phyloP scores from a whole-genome alignment of 2,329 filamentous ascomycete genomes.

The Aureobasidium melanogenum region DNA sequence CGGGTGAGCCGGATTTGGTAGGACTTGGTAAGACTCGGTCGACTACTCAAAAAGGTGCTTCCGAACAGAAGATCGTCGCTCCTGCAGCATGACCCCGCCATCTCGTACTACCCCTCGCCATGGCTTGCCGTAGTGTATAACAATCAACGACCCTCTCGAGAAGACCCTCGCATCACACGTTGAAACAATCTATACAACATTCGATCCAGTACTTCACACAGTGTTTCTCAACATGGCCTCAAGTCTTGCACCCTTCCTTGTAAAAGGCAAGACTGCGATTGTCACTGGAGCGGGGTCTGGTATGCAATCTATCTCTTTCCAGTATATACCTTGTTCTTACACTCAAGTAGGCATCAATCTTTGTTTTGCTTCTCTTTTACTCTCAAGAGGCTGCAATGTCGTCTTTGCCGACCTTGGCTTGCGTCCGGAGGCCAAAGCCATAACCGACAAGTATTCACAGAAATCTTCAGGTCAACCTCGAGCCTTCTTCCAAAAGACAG shows the following conservation, averaged over 20 bases:
- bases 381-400: slow-evolving; percentile 38
- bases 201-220: neutral
- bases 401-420: slow-evolving; percentile 40
- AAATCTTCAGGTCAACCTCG: slow-evolving; percentile 21
- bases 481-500: slow-evolving; percentile 34
- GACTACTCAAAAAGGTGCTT: neutral
- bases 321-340: slow-evolving; percentile 2
- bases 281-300: slow-evolving; percentile 40
- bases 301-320: slow-evolving; percentile 13
- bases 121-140: neutral
- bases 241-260: slow-evolving; percentile 24
- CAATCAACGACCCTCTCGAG: neutral
- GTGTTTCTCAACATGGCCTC: neutral
- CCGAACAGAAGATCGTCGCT: neutral
- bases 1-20: neutral
- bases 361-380: slow-evolving; percentile 37
- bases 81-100: neutral
- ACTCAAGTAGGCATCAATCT: slow-evolving; percentile 35
- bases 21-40: neutral
- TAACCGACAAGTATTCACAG: slow-evolving; percentile 29
- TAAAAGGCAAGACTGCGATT: slow-evolving; percentile 39
- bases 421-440: slow-evolving; percentile 37
- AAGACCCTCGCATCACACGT: neutral
- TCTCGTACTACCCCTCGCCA: neutral
- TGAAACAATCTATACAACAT: too few species aligned